Conservation (phyloP, 2,329 filamentous ascomycete genomes). For the Epichloe uncinata region DNA sequence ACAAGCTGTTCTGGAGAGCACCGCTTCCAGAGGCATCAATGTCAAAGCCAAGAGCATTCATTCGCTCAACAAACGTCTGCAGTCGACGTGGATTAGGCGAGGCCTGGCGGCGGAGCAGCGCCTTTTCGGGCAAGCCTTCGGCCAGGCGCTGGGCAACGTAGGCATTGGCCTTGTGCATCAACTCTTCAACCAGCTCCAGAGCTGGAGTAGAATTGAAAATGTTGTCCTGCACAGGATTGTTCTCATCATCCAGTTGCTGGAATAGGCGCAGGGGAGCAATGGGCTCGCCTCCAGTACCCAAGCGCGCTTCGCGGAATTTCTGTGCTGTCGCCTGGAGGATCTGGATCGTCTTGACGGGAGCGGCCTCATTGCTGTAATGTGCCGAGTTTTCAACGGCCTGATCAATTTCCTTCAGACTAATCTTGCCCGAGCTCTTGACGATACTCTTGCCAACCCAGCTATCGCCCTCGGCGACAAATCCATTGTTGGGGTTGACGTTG, state of each 20-base stretch:
- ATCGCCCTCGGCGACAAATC: conserved; percentile 68
- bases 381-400: conserved; percentile 54
- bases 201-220: conserved; percentile 84
- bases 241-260: conserved; percentile 94
- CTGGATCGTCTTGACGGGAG: conserved; percentile 63
- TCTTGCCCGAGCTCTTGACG: conserved; percentile 79
- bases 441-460: conserved; percentile 90
- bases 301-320: conserved; percentile 80
- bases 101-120: conserved; percentile 75
- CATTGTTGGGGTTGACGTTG: conserved; percentile 71
- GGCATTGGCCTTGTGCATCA: conserved; percentile 84
- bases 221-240: conserved; percentile 91
- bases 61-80: conserved; percentile 81
- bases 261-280: conserved; percentile 79
- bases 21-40: conserved; percentile 85
- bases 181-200: conserved; percentile 88
- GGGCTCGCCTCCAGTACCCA: conserved; percentile 64
- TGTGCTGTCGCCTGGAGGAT: conserved; percentile 70
- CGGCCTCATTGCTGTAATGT: conserved; percentile 49
- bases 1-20: conserved; percentile 83
- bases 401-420: conserved; percentile 79
- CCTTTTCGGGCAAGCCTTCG: conserved; percentile 75
- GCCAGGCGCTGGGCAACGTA: conserved; percentile 78
- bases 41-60: conserved; percentile 81
- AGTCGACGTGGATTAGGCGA: conserved; percentile 79